Base-by-base conservation (phyloP, 75 land plant genomes). In the Pinus albicaulis region DNA sequence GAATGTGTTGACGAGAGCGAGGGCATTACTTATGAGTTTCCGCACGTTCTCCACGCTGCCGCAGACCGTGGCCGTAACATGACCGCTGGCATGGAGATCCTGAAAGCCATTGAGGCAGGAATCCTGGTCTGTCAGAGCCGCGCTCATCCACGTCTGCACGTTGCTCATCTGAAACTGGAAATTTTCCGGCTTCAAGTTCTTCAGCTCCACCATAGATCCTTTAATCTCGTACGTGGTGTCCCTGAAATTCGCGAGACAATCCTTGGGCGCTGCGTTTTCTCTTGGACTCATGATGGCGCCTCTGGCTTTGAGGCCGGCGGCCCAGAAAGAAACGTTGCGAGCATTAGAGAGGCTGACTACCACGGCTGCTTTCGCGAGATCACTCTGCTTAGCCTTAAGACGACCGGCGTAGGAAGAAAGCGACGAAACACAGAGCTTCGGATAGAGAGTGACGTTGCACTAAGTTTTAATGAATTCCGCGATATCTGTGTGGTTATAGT, bases 91-190 rank as follows among this genome's bases (percentile, higher is more conserved):
- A 12, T 48, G 10, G 16, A 48, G 53, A 48, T 48, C 68, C 55
- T 76, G 24, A 36, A 86, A 80, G 3, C 83, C 86, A 41, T 83
- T 81, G 77, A 73, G 80, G 78, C 91, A 89, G 3, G 88, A 81
- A 60, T 76, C 77, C 19, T 81, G 82, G 65, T 86, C 75, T 4
- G 88, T 89, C 22, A 89, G 63, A 1, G 91, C 88, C 0, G 88
- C 83, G 64, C 91, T 89, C 24, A 84, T 84, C 91, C 91, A 89
- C 16, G 89, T 89, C 74, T 89, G 89, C 0, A 89, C 70, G 63
- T 80, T 72, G 31, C 55, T 81, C 58, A 89, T 82, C 56, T 59
- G 36, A 23, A 78, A 48, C 61, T 14, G 76, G 36, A 80, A 80
- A 41, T 3, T 25, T 2, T 61, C 6, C 4, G 60, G 48, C 1